These are phyloP conservation scores for Daldinia sp. DNA, from an alignment of 2,329 filamentous ascomycete species.

Conservation along the genomic window DNA sequence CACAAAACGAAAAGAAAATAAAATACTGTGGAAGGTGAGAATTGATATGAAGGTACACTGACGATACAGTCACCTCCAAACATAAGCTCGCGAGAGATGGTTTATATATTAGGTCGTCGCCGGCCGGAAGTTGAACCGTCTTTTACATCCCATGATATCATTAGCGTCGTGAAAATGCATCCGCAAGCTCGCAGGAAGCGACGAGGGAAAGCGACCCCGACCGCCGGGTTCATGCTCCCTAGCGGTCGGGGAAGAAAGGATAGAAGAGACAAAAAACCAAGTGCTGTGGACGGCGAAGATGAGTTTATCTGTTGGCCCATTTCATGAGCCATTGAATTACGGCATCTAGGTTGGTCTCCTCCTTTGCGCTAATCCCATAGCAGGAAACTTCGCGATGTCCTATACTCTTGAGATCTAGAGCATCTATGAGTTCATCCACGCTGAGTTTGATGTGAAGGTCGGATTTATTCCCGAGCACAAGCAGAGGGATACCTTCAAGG, in stretches of 20 bases:
- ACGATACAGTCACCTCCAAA: constrained; percentile 36
- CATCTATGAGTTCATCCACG: constrained; percentile 95
- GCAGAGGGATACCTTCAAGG: constrained; percentile 86
- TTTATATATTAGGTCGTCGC: constrained; percentile 48
- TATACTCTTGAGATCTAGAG: constrained; percentile 87
- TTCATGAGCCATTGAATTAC: constrained; percentile 97
- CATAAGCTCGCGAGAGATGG: constrained; percentile 46
- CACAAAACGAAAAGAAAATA: constrained; percentile 27
- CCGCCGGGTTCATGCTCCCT: constrained; percentile 18
- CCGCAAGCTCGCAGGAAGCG: constrained; percentile 39
- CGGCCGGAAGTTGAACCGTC: constrained; percentile 43
- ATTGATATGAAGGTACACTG: constrained; percentile 34
- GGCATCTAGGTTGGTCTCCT: constrained; percentile 97
- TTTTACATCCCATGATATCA: constrained; percentile 45
- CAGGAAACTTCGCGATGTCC: constrained; percentile 94
- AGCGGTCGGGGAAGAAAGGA: constrained; percentile 16
- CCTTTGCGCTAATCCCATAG: constrained; percentile 98
- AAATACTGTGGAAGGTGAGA: constrained; percentile 37
- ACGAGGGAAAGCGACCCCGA: constrained; percentile 14
- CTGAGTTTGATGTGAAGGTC: constrained; percentile 90
- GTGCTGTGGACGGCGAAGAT: constrained; percentile 7
- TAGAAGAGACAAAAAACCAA: constrained; percentile 15
- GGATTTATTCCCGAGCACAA: constrained; percentile 97
- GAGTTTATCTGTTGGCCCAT: constrained; percentile 74
- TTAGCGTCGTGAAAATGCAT: constrained; percentile 46